Evolutionary conservation across 768 basidiomycete species (phyloP).

Genomic region (Pleurotus sapidus): DNA sequence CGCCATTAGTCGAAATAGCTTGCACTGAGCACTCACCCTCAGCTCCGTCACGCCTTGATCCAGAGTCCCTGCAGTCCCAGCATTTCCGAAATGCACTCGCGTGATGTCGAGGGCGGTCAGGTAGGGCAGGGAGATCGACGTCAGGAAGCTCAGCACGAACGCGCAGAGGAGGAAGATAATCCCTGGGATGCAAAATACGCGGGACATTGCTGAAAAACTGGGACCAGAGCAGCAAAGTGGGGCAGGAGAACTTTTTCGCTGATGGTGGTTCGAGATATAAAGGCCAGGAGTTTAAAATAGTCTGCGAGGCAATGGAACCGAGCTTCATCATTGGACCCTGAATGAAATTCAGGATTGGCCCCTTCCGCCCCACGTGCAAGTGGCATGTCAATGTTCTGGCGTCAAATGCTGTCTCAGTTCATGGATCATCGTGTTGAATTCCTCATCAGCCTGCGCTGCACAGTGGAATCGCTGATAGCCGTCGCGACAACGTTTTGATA

Average conservation of each 20-base stretch:
- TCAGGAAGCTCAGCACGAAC: conserved; percentile 63
- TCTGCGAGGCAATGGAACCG: too few relatives aligned
- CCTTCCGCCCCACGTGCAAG: too few relatives aligned
- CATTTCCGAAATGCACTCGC: conserved; percentile 46
- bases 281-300: too few relatives aligned
- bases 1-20: background rate
- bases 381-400: too few relatives aligned
- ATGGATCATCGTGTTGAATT: too few relatives aligned
- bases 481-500: too few relatives aligned
- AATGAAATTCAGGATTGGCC: background rate
- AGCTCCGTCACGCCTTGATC: conserved; percentile 37
- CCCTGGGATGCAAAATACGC: conserved; percentile 49
- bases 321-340: background rate
- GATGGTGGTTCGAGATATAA: too few relatives aligned
- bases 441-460: too few relatives aligned
- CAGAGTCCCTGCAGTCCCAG: conserved; percentile 18
- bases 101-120: conserved; percentile 66
- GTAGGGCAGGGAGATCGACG: conserved; percentile 70
- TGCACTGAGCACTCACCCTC: conserved; percentile 41
- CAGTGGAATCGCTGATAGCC: too few relatives aligned
- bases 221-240: too few relatives aligned
- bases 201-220: conserved; percentile 27
- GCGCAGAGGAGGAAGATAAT: conserved; percentile 55
- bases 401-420: too few relatives aligned
- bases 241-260: too few relatives aligned